Percentiles rank a stretch among this genome's conserved stretches.
phyloP scores from a whole-genome alignment of 179 eudicot species.

The Beta lomatogona region DNA sequence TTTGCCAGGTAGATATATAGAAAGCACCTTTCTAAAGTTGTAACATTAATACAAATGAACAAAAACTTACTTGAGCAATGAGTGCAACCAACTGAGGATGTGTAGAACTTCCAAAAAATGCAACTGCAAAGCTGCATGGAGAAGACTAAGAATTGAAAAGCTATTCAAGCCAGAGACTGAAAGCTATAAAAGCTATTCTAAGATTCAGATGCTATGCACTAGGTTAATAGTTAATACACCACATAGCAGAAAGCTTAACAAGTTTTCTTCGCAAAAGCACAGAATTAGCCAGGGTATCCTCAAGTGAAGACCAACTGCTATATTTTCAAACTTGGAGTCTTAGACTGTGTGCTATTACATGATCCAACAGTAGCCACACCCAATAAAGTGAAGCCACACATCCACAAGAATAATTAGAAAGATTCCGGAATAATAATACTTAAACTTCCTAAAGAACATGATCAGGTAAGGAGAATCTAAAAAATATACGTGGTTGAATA shows the following conservation, averaged over 20 bases:
- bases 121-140: conserved; percentile 81
- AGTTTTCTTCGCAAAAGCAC: background rate
- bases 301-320: background rate
- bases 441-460: background rate
- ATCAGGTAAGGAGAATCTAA: background rate
- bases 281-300: background rate
- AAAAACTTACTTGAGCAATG: conserved; percentile 72
- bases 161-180: conserved; percentile 8
- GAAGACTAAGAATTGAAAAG: background rate
- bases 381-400: background rate
- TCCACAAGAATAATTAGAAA: background rate
- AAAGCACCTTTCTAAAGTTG: too few species aligned
- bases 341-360: background rate
- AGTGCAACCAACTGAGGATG: conserved; percentile 94
- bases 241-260: background rate
- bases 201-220: conserved; percentile 8
- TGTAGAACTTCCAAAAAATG: conserved; percentile 72
- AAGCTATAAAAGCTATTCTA: conserved; percentile 8
- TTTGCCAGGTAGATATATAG: too few species aligned
- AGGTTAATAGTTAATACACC: background rate
- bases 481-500: too few species aligned
- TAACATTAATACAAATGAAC: too few species aligned
- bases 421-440: background rate
- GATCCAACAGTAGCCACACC: background rate
- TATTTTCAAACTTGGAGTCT: too few species aligned